These are phyloP conservation scores for Fusarium denticulatum DNA, from an alignment of 2,329 filamentous ascomycete genomes.

Conservation along the genomic window DNA sequence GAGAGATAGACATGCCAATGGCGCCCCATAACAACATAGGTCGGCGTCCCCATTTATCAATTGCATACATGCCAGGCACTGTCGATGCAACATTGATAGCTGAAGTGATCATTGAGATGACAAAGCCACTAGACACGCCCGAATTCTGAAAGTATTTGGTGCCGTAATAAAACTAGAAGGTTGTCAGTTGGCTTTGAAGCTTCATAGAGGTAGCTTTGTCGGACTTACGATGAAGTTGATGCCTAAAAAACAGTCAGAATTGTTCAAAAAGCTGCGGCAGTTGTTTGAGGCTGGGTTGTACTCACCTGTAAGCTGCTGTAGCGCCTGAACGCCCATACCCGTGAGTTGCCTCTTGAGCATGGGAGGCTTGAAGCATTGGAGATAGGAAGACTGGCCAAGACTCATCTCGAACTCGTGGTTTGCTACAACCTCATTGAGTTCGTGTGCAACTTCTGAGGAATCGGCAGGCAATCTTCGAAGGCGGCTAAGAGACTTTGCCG, in stretches of 20 bases:
- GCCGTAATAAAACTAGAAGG: slow-evolving; percentile 50
- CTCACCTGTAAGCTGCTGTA: slow-evolving; percentile 47
- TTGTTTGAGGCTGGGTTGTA: background rate
- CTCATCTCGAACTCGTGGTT: slow-evolving; percentile 72
- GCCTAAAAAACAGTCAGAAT: slow-evolving; percentile 7
- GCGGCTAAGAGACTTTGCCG: background rate
- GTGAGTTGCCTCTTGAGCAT: slow-evolving; percentile 70
- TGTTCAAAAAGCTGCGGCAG: accelerated
- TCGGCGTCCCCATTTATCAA: slow-evolving; percentile 56
- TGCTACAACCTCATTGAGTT: slow-evolving; percentile 70
- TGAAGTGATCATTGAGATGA: slow-evolving; percentile 53
- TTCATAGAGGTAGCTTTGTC: background rate
- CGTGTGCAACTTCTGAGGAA: slow-evolving; percentile 41
- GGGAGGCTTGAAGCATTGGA: slow-evolving; percentile 63
- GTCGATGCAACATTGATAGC: slow-evolving; percentile 52
- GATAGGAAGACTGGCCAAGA: slow-evolving; percentile 58
- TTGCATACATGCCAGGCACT: slow-evolving; percentile 50
- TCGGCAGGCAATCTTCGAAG: background rate
- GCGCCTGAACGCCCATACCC: slow-evolving; percentile 71
- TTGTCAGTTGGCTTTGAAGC: slow-evolving; percentile 5
- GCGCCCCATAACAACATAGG: slow-evolving; percentile 73
- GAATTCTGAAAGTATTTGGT: slow-evolving; percentile 54
- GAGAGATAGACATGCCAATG: slow-evolving; percentile 67
- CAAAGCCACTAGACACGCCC: slow-evolving; percentile 50
- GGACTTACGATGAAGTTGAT: slow-evolving; percentile 50